Evolutionary conservation across 2,329 filamentous ascomycete species (phyloP).

Genomic region (Chaetothyriales sp.): DNA sequence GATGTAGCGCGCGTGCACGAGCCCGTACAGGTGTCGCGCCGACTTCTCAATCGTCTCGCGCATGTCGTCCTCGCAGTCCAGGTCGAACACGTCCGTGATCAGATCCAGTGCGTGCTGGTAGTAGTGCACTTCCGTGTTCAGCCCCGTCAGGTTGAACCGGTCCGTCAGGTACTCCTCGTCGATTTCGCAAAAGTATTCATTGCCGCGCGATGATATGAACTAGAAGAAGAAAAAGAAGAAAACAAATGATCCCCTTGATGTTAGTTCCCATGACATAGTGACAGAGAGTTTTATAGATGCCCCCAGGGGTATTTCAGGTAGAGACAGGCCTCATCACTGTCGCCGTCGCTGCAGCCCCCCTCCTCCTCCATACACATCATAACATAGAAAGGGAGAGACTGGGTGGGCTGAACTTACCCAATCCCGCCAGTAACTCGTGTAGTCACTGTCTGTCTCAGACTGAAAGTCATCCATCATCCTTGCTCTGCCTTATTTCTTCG

Average conservation of each 20-base stretch:
- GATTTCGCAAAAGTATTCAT: conserved; percentile 99
- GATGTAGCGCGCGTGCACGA: conserved; percentile 92
- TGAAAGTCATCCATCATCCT: conserved; percentile 82
- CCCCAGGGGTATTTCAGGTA: too few species aligned
- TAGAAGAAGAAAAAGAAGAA: too few species aligned
- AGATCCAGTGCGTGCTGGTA: conserved; percentile 97
- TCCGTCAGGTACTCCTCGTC: conserved; percentile 98
- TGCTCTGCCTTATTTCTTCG: background rate
- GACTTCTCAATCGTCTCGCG: conserved; percentile 96
- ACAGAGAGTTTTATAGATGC: too few species aligned
- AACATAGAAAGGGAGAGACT: conserved; percentile 1
- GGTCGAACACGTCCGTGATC: conserved; percentile 94
- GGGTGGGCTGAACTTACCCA: conserved; percentile 55
- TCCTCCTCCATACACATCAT: too few species aligned
- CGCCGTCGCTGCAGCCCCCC: too few species aligned
- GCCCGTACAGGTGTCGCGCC: conserved; percentile 82
- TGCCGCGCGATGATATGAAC: conserved; percentile 96
- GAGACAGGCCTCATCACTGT: too few species aligned
- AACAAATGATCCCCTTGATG: too few species aligned
- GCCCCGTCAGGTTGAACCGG: conserved; percentile 90
- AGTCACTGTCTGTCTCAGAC: conserved; percentile 96
- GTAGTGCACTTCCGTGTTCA: conserved; percentile 95
- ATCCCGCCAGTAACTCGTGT: conserved; percentile 97
- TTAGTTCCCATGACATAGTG: background rate
- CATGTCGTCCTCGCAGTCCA: conserved; percentile 98